Evolutionary conservation across 108 stramenopile genomes (phyloP).

Genomic region (Epithemia pelagica): DNA sequence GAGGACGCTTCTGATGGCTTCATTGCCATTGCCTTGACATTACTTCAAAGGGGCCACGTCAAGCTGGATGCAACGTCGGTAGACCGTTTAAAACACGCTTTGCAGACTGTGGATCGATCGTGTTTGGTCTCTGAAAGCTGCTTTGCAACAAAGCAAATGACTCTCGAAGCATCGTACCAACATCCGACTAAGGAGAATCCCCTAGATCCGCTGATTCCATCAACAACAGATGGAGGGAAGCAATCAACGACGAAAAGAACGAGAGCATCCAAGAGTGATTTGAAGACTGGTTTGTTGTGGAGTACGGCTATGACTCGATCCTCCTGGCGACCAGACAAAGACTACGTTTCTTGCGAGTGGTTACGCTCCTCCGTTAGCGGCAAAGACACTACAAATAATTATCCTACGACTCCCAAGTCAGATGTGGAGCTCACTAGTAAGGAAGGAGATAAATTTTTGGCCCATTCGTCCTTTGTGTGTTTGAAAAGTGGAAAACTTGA

Average conservation of each 20-base stretch:
- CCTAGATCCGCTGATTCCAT: too few relatives aligned
- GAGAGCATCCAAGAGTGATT: not conserved
- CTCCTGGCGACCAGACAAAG: not conserved
- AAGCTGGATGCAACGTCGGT: slow-evolving; percentile 9
- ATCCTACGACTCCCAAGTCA: not conserved
- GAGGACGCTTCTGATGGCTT: not conserved
- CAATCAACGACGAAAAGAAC: not conserved
- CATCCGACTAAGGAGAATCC: not conserved
- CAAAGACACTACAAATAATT: not conserved
- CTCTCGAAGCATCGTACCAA: not conserved
- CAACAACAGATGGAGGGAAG: too few relatives aligned
- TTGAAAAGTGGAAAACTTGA: slow-evolving; percentile 62
- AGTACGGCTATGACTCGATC: not conserved
- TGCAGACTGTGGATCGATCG: not conserved
- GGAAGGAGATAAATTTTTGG: slow-evolving; percentile 37
- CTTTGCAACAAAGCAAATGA: not conserved
- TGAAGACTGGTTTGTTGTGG: not conserved
- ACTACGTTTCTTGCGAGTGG: not conserved
- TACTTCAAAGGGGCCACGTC: slow-evolving; percentile 19
- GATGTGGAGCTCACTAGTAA: slow-evolving; percentile 18
- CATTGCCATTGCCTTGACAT: slow-evolving; percentile 10
- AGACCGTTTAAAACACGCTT: slow-evolving; percentile 1
- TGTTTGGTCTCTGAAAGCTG: not conserved
- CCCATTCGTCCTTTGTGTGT: slow-evolving; percentile 44
- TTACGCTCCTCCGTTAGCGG: not conserved